Percentiles rank a stretch among this genome's conserved stretches.
Evolutionary conservation across 2,329 filamentous ascomycete species (phyloP).

Genomic region (Cytospora piceae): DNA sequence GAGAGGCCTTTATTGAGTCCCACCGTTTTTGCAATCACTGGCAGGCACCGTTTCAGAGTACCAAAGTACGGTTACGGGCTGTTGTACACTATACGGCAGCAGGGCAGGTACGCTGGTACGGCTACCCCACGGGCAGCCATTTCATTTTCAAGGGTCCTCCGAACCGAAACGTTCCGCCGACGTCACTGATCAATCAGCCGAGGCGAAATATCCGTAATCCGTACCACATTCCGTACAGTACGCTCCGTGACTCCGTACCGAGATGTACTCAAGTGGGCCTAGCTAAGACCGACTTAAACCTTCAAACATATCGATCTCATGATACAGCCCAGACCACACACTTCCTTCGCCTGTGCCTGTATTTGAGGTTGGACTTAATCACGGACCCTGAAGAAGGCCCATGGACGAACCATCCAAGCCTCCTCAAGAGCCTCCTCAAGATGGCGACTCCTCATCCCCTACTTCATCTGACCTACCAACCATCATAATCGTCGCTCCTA

Average conservation of each 20-base stretch:
- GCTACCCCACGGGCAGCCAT: neutral
- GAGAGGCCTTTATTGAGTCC: constrained; percentile 10
- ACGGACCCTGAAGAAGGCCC: neutral
- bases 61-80: no score
- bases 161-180: neutral
- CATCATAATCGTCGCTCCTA: constrained; percentile 55
- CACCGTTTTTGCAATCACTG: constrained; percentile 1
- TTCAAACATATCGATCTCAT: neutral
- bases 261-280: neutral
- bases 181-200: no score
- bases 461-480: constrained; percentile 33
- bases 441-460: constrained; percentile 32
- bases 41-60: constrained; percentile 2
- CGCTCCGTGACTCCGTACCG: no score
- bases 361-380: neutral
- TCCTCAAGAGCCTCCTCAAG: constrained; percentile 33
- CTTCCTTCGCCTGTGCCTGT: neutral
- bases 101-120: no score
- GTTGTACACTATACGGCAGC: no score
- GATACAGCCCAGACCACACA: neutral
- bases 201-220: no score
- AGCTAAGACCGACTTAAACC: neutral
- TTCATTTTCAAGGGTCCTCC: no score
- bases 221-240: no score
- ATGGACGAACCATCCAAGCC: constrained; percentile 35